phyloP scores from a whole-genome alignment of 345 rosid genomes.

The Boechera stricta region DNA sequence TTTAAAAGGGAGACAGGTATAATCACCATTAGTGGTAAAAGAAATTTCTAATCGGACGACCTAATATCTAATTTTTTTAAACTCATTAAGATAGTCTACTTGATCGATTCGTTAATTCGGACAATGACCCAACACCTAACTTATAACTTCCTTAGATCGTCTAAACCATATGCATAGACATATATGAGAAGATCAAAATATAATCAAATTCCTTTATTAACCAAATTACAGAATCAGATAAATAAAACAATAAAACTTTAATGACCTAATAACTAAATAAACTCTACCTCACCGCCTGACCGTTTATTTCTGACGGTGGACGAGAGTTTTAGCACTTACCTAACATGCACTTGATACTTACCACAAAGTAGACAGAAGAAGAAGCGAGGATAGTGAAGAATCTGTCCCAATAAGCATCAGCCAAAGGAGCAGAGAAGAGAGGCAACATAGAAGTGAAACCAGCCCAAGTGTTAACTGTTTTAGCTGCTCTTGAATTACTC shows the following conservation, averaged over 20 bases:
- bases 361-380: conserved; percentile 77
- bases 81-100: conserved; percentile 9
- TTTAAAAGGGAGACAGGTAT: background rate
- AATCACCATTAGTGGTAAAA: conserved; percentile 25
- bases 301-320: background rate
- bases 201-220: background rate
- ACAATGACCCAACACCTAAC: conserved; percentile 19
- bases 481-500: conserved; percentile 92
- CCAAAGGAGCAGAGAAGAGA: conserved; percentile 75
- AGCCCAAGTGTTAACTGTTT: conserved; percentile 88
- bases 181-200: background rate
- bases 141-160: background rate
- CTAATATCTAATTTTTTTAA: background rate
- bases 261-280: background rate
- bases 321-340: background rate
- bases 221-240: background rate
- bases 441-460: conserved; percentile 95
- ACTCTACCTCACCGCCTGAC: background rate
- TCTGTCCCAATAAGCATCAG: conserved; percentile 84
- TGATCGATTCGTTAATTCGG: conserved; percentile 4
- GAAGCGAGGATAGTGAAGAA: conserved; percentile 72
- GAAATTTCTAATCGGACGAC: conserved; percentile 6
- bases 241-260: background rate
- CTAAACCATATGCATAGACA: conserved; percentile 8
- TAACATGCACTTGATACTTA: conserved; percentile 37